Percentiles rank a stretch among this genome's conserved stretches.
phyloP scores from a whole-genome alignment of 306 rosid species.

The Vicia villosa region DNA sequence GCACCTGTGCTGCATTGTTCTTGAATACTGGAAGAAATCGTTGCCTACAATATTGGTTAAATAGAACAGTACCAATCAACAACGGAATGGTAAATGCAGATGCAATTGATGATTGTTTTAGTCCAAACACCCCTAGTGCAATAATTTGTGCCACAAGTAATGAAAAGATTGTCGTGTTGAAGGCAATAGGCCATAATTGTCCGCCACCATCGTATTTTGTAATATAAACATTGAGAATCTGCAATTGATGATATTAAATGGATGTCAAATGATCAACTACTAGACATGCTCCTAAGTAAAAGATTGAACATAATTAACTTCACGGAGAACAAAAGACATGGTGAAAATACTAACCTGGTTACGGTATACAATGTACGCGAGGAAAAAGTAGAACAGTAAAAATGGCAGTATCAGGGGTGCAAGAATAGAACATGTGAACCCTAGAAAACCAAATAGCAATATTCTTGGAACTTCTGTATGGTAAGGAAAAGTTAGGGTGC shows the following conservation, averaged over 20 bases:
- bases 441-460: constrained; percentile 82
- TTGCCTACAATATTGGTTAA: constrained; percentile 78
- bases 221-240: constrained; percentile 84
- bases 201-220: constrained; percentile 77
- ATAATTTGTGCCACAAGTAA: constrained; percentile 72
- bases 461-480: constrained; percentile 91
- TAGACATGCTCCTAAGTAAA: neutral
- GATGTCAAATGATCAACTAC: neutral
- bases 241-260: constrained; percentile 28
- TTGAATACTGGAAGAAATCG: constrained; percentile 73
- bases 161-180: constrained; percentile 67
- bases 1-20: constrained; percentile 72
- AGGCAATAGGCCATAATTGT: constrained; percentile 78
- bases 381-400: constrained; percentile 74
- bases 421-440: constrained; percentile 80
- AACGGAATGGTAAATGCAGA: constrained; percentile 83
- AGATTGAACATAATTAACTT: neutral
- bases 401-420: constrained; percentile 88
- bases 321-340: constrained; percentile 2
- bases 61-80: constrained; percentile 67
- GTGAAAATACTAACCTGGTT: constrained; percentile 71
- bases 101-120: constrained; percentile 68
- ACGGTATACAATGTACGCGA: constrained; percentile 83
- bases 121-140: constrained; percentile 86
- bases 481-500: constrained; percentile 70